A percentile compares a stretch with the other conserved stretches of the same genome.
Evolutionary conservation across 1,284 basidiomycete genomes (phyloP).

Genomic region (Flammula alnicola): DNA sequence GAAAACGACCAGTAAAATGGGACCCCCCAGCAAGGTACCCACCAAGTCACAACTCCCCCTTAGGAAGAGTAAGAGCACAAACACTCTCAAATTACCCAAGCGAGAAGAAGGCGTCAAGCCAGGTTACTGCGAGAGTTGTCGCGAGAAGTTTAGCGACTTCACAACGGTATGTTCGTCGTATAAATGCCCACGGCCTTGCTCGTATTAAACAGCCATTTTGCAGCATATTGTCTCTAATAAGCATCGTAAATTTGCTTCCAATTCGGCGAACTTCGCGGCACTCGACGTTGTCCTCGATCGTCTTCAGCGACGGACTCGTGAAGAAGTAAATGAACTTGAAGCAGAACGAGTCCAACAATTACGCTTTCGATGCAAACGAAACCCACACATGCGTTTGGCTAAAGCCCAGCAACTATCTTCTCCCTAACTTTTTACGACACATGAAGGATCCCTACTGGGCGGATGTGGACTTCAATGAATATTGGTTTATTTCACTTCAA

Average conservation of each 20-base stretch:
- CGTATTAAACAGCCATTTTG: slow-evolving; percentile 10
- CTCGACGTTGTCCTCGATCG: slow-evolving; percentile 82
- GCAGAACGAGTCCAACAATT: slow-evolving; percentile 18
- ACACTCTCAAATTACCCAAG: slow-evolving; percentile 72
- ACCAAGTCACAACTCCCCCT: slow-evolving; percentile 55
- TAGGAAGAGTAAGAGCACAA: slow-evolving; percentile 78
- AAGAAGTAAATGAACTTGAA: slow-evolving; percentile 44
- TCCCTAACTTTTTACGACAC: slow-evolving; percentile 4
- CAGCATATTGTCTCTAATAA: slow-evolving; percentile 82
- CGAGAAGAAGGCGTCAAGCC: slow-evolving; percentile 89
- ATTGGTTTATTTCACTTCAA: slow-evolving; percentile 7
- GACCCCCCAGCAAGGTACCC: slow-evolving; percentile 65
- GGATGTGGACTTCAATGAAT: not conserved
- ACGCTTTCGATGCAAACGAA: slow-evolving; percentile 10
- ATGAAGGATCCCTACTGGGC: not conserved
- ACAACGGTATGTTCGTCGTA: slow-evolving; percentile 59
- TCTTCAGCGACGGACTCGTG: slow-evolving; percentile 67
- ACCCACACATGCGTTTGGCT: no score
- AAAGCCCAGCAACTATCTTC: not conserved
- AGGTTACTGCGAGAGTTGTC: slow-evolving; percentile 98
- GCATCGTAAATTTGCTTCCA: slow-evolving; percentile 87
- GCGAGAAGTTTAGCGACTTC: slow-evolving; percentile 90
- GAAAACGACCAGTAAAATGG: slow-evolving; percentile 49
- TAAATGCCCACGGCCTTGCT: not conserved
- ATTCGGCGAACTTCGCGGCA: slow-evolving; percentile 81